Evolutionary conservation across 169 alveolate species (phyloP), one percentile per base, ranked within the genome.

Genomic region (Cystoisospora suis): DNA sequence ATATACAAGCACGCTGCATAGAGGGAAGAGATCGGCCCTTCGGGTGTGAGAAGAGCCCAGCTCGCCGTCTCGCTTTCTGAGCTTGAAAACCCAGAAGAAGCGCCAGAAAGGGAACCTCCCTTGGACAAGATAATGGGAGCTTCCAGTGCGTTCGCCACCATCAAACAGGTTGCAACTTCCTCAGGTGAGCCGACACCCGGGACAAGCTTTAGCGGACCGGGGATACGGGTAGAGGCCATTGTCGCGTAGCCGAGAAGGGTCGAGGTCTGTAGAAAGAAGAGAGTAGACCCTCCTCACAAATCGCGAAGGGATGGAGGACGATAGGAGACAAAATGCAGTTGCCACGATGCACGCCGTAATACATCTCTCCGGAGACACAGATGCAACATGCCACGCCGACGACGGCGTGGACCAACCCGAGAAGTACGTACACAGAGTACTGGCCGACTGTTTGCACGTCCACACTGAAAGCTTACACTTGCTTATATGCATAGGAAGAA

Each of bases 1-100:
- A 72, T 15, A 17, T 72, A 72, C 58, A 72, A 53, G 32, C 83
- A 72, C 36, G 42, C 20, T 9, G 83, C 83, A 32, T 72, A 72
- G 20, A 53, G 58, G 27, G 83, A 72, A 1, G 23, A 34, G 56
- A 72, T 36, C 23, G 58, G 7, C 34, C 83, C 83, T 3, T 72
- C 83, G 38, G 58, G 83, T 15, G 83, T 72, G 47, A 72, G 56
- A 27, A 72, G 32, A 15, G 42, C 83, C 58, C 83, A 72, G n/a
- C 7, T 36, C 38, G 36, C 83, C 46, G 23, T 40, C 27, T 72
- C 32, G n/a, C 20, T 56, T 17, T 34, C 83, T 23, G 65, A 12
- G 6, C 32, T 56, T 2, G 56, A 15, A 34, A 36, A 4, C 2
- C 36, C 3, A 29, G 6, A 2, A 12, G 83, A 4, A 38, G 56